Evolutionary conservation across 2,329 filamentous ascomycete species (phyloP), one percentile per base, ranked within the genome.

Genomic region (Penicillium sp.): DNA sequence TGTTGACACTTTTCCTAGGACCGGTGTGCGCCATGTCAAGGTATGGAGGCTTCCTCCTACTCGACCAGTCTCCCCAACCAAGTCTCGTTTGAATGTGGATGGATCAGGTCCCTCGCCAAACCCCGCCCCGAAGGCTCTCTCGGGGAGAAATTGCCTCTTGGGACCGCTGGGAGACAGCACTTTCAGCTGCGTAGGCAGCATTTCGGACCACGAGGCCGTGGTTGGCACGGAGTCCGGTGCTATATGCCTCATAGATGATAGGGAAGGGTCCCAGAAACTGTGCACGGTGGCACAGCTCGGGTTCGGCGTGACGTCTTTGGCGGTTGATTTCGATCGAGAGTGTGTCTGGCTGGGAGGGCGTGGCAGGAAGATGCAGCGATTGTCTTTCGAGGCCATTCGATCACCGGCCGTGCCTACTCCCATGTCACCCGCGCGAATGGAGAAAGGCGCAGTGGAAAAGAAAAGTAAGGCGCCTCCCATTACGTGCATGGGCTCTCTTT

Each of bases 1-100:
- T 18, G 16, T 18, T 38, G 11, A 38, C 11, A 13, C 5, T 38
- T 2, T 20, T 2, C 9, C 4, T 38, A 38, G 35, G 55, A 83
- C 94, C 22, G 94, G 94, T 13, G 88, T 94, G 46, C 85, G 94
- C 24, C 92, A 96, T 73, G 84, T 96, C 69, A 97, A 96, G 72
- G 82, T 95, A 45, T 99, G 94, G 94, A 86, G 87, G 60, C 81
- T 94, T 10, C 89, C 94, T 31, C 90, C 92, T 24, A 74, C 64
- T 50, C 76, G 67, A 38, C 74, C 79, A 16, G 73, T 74, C 5
- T 87, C 87, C 20, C 87, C 88, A 1, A 76, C 80, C 8, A 90
- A 89, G 66, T 71, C 81, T 64, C 82, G 80, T 56, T 80, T 83
- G 65, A 70, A 63, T 56, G 53, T 55, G n/a, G 74, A 74, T 22